These are phyloP conservation scores for Aschersonia sp. DNA, from an alignment of 2,329 filamentous ascomycete species.

Conservation along the genomic window DNA sequence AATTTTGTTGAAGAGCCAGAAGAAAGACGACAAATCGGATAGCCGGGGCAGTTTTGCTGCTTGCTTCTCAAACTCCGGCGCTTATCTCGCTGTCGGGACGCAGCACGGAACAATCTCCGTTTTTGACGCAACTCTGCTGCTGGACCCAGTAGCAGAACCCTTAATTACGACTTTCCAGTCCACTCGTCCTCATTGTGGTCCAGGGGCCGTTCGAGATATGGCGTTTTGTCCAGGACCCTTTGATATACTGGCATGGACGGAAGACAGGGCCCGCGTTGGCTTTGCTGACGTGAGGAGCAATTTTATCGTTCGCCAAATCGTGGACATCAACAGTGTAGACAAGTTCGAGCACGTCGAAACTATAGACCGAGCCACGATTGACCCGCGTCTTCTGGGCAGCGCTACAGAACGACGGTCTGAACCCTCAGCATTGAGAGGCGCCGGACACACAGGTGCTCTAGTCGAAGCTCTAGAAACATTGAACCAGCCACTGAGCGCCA, in stretches of 20 bases:
- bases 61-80: constrained; percentile 59
- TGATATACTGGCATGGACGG: constrained; percentile 87
- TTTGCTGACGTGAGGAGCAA: constrained; percentile 58
- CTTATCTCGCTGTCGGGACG: constrained; percentile 60
- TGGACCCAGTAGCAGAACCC: constrained; percentile 33
- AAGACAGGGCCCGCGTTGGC: constrained; percentile 66
- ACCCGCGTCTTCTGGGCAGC: constrained; percentile 35
- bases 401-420: constrained; percentile 25
- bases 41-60: constrained; percentile 61
- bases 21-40: constrained; percentile 35
- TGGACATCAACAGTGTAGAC: constrained; percentile 46
- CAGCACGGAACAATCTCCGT: constrained; percentile 70
- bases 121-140: constrained; percentile 43
- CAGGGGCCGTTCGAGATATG: constrained; percentile 80
- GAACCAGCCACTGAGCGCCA: constrained; percentile 35
- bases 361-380: constrained; percentile 39
- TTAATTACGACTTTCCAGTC: constrained; percentile 66
- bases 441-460: constrained; percentile 3
- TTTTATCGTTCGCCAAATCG: constrained; percentile 52
- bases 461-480: constrained; percentile 25
- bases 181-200: constrained; percentile 53
- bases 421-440: constrained; percentile 3
- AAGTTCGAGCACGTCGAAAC: constrained; percentile 42
- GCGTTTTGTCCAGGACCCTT: constrained; percentile 79
- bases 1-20: constrained; percentile 44